These are phyloP conservation scores for Alternaria sp. DNA, from an alignment of 2,329 filamentous ascomycete genomes.

Conservation along the genomic window DNA sequence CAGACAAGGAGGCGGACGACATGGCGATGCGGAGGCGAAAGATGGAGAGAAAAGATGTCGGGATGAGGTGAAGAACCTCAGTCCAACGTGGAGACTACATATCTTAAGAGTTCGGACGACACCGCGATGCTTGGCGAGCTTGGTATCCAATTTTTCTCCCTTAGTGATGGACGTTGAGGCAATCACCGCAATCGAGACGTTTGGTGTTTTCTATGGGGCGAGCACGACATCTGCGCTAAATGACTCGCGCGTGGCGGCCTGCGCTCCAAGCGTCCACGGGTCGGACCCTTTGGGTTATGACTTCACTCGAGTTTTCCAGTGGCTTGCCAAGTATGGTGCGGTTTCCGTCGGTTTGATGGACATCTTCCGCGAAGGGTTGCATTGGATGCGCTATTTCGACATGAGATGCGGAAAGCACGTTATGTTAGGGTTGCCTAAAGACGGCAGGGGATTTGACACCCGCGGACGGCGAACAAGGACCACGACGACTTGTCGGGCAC, in stretches of 20 bases:
- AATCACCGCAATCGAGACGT: background rate
- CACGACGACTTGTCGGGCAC: background rate
- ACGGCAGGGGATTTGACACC: background rate
- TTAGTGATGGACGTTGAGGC: slow-evolving; percentile 6
- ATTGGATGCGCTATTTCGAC: background rate
- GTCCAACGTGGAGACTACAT: slow-evolving; percentile 1
- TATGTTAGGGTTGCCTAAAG: background rate
- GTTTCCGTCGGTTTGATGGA: slow-evolving; percentile 4
- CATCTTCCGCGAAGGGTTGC: background rate
- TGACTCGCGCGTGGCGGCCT: slow-evolving; percentile 1
- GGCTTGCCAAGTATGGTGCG: slow-evolving; percentile 6
- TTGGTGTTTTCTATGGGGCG: slow-evolving; percentile 24
- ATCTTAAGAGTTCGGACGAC: slow-evolving; percentile 2
- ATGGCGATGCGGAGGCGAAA: slow-evolving; percentile 5
- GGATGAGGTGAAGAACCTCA: background rate
- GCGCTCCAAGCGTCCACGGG: background rate
- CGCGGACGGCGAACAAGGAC: background rate
- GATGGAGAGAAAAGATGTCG: background rate
- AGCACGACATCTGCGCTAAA: slow-evolving; percentile 31
- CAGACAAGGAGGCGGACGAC: slow-evolving; percentile 15
- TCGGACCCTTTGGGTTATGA: slow-evolving; percentile 1
- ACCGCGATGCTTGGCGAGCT: background rate
- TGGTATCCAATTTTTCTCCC: slow-evolving; percentile 16
- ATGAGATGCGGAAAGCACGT: background rate
- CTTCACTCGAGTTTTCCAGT: slow-evolving; percentile 3